phyloP scores from a whole-genome alignment of 768 basidiomycete genomes.

The Boletus reticuloceps region DNA sequence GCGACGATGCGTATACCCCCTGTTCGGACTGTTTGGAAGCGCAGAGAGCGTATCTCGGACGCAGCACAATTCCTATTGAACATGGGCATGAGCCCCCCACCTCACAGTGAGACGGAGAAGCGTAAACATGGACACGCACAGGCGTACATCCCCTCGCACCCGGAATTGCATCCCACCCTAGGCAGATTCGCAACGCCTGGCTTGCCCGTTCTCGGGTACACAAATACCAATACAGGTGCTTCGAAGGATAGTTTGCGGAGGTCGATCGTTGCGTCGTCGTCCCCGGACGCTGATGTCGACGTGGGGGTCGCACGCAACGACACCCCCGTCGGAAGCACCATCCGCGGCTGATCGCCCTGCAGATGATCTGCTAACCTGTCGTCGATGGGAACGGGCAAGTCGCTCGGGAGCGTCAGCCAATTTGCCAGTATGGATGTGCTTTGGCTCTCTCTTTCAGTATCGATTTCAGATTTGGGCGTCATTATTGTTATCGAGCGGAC shows the following conservation, averaged over 20 bases:
- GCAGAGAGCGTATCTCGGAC: constrained; percentile 11
- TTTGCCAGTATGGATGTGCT: neutral
- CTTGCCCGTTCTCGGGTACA: constrained; percentile 20
- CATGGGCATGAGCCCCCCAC: no score
- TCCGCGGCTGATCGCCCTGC: neutral
- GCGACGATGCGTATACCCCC: constrained; percentile 7
- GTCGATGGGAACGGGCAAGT: constrained; percentile 10
- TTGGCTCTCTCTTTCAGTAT: no score
- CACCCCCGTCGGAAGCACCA: constrained; percentile 2
- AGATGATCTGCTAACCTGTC: constrained; percentile 16
- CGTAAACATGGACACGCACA: constrained; percentile 1
- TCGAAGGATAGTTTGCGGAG: constrained; percentile 14
- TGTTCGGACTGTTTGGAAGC: constrained; percentile 1
- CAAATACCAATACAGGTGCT: constrained; percentile 20
- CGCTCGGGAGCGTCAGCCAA: constrained; percentile 13
- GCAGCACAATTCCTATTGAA: constrained; percentile 19
- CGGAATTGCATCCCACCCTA: constrained; percentile 24
- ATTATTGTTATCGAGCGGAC: no score
- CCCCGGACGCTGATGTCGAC: neutral
- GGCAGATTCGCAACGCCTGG: constrained; percentile 11
- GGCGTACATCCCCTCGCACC: constrained; percentile 25
- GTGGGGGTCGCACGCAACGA: constrained; percentile 5
- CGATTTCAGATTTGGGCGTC: no score
- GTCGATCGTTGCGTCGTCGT: constrained; percentile 2
- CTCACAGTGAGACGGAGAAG: no score